phyloP scores from a whole-genome alignment of 2,329 filamentous ascomycete genomes.

The Aureobasidium sp. region DNA sequence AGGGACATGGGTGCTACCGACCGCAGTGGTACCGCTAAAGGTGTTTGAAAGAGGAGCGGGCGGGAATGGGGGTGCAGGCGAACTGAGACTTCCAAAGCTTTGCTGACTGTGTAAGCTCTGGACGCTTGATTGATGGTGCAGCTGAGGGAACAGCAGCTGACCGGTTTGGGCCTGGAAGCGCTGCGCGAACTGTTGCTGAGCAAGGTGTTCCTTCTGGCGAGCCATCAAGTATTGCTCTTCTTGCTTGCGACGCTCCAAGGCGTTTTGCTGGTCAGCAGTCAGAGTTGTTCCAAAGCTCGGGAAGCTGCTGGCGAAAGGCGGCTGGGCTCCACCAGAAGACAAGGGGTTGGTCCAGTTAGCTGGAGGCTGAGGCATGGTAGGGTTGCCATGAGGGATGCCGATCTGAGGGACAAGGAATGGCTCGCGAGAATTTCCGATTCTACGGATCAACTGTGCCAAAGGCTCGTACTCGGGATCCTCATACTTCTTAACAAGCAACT shows the following conservation, averaged over 20 bases:
- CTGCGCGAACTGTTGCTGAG: slow-evolving; percentile 72
- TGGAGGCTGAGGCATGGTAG: slow-evolving; percentile 42
- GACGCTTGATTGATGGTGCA: slow-evolving; percentile 91
- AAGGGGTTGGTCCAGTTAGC: slow-evolving; percentile 23
- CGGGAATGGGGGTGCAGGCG: slow-evolving; percentile 52
- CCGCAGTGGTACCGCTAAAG: neutral
- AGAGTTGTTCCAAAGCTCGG: slow-evolving; percentile 94
- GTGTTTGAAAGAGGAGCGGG: slow-evolving; percentile 46
- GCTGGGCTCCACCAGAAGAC: slow-evolving; percentile 43
- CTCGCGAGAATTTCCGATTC: slow-evolving; percentile 94
- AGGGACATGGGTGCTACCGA: slow-evolving; percentile 31
- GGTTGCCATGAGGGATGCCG: slow-evolving; percentile 80
- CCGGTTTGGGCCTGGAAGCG: slow-evolving; percentile 58
- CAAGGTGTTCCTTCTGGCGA: slow-evolving; percentile 85
- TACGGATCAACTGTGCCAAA: slow-evolving; percentile 83
- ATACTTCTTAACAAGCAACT: slow-evolving; percentile 87
- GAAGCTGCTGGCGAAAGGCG: slow-evolving; percentile 87
- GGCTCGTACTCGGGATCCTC: slow-evolving; percentile 94
- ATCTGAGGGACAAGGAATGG: slow-evolving; percentile 97
- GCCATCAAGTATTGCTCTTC: slow-evolving; percentile 98
- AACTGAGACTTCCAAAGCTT: slow-evolving; percentile 92
- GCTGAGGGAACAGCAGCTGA: slow-evolving; percentile 43
- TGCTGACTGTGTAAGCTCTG: slow-evolving; percentile 96
- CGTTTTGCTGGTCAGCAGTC: slow-evolving; percentile 97
- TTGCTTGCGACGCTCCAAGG: slow-evolving; percentile 89